Conservation (phyloP, 306 rosid genomes). For the Oxytropis ochrocephala region DNA sequence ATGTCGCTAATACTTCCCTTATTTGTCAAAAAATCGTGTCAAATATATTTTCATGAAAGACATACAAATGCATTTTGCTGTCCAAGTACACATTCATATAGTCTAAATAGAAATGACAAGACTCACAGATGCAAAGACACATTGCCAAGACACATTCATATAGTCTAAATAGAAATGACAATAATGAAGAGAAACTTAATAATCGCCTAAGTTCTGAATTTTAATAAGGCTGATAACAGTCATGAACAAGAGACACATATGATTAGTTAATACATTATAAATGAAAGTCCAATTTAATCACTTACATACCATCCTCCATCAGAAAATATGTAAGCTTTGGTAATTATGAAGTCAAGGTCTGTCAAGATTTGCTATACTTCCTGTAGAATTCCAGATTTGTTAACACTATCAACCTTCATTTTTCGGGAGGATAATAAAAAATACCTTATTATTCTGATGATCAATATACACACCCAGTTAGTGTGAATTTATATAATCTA, state of each 20-base stretch:
- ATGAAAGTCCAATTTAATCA: too few species aligned
- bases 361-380: constrained; percentile 73
- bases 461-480: too few species aligned
- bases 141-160: not conserved
- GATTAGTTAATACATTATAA: too few species aligned
- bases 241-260: too few species aligned
- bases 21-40: not conserved
- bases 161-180: not conserved
- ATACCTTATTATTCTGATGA: too few species aligned
- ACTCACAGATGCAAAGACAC: not conserved
- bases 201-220: not conserved
- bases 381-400: constrained; percentile 80
- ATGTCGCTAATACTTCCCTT: not conserved
- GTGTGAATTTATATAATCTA: too few species aligned
- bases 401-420: constrained; percentile 58
- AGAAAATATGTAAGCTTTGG: too few species aligned
- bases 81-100: not conserved
- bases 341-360: too few species aligned
- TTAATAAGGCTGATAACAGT: too few species aligned
- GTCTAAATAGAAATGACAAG: not conserved
- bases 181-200: not conserved
- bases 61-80: not conserved
- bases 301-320: too few species aligned
- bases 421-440: not conserved
- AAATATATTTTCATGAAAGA: too few species aligned